A percentile compares a stretch with the other conserved stretches of the same genome.
Conservation (phyloP, 2,329 filamentous ascomycete species). For the Penicillium fuscoglaucum region DNA sequence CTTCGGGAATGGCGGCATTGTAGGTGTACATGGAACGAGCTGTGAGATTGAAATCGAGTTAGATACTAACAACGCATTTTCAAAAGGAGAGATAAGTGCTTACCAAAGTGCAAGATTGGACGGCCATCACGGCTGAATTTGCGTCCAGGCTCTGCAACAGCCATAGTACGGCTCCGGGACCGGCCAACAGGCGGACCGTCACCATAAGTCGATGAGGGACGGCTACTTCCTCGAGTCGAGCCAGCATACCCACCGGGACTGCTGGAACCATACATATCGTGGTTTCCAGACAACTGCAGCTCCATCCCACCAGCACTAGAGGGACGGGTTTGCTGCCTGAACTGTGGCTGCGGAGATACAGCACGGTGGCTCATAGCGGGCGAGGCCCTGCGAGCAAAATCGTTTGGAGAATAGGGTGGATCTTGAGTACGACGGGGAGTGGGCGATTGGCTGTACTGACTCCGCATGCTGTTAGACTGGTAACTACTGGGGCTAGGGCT, state of each 20-base stretch:
- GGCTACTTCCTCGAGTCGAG: slow-evolving; percentile 44
- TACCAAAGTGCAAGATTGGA: slow-evolving; percentile 90
- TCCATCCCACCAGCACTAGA: slow-evolving; percentile 60
- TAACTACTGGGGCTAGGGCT: slow-evolving; percentile 49
- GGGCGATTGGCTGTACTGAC: slow-evolving; percentile 41
- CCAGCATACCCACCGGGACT: slow-evolving; percentile 33
- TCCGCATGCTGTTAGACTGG: slow-evolving; percentile 45
- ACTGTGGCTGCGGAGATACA: slow-evolving; percentile 56
- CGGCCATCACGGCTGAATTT: slow-evolving; percentile 84
- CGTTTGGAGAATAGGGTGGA: slow-evolving; percentile 46
- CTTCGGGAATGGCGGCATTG: slow-evolving; percentile 89
- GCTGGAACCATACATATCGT: slow-evolving; percentile 56
- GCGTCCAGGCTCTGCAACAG: slow-evolving; percentile 65
- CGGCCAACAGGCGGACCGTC: slow-evolving; percentile 52
- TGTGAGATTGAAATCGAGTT: slow-evolving; percentile 42
- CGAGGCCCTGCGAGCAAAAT: slow-evolving; percentile 42
- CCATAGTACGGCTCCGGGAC: slow-evolving; percentile 78
- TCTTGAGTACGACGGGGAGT: slow-evolving; percentile 38
- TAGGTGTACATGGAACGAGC: slow-evolving; percentile 94
- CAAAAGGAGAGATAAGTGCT: slow-evolving; percentile 47
- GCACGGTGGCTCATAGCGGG: slow-evolving; percentile 44
- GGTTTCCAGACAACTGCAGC: slow-evolving; percentile 61
- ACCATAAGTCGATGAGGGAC: slow-evolving; percentile 53
- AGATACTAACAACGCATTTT: slow-evolving; percentile 4
- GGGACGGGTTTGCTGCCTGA: slow-evolving; percentile 51